Conservation (phyloP, 2,329 filamentous ascomycete species). For the Botrytis medusae region DNA sequence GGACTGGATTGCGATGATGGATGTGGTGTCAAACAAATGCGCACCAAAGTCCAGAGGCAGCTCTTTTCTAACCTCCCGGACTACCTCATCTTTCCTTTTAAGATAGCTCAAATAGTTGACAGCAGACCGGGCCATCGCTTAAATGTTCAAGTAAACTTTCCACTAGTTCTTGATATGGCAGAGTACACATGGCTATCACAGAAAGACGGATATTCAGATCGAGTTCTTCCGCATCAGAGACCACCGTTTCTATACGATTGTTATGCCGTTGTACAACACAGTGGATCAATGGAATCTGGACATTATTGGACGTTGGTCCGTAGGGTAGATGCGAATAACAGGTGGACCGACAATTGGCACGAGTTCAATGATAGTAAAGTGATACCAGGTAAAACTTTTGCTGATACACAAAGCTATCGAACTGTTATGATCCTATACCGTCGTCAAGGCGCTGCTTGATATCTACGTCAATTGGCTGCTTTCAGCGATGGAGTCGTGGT, state of each 20-base stretch:
- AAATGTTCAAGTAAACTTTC: slow-evolving; percentile 5
- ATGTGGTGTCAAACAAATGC: neutral
- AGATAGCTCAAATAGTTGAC: neutral
- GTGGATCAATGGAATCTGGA: neutral
- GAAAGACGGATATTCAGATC: slow-evolving; percentile 3
- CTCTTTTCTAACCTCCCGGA: slow-evolving; percentile 10
- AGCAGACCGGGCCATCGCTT: too few species aligned
- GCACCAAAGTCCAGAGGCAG: neutral
- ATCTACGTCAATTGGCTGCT: neutral
- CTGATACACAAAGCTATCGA: slow-evolving; percentile 6
- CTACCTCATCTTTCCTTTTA: slow-evolving; percentile 12
- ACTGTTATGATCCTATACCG: slow-evolving; percentile 11
- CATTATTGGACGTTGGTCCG: slow-evolving; percentile 20
- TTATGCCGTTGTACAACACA: slow-evolving; percentile 12
- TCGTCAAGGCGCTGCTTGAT: slow-evolving; percentile 7
- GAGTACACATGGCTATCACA: slow-evolving; percentile 18
- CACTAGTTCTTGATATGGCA: slow-evolving; percentile 14
- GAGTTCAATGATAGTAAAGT: slow-evolving; percentile 17
- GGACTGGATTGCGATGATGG: neutral
- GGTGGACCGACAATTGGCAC: slow-evolving; percentile 18
- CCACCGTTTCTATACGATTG: slow-evolving; percentile 21
- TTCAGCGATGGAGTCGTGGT: neutral
- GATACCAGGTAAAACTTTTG: neutral
- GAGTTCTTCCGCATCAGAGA: slow-evolving; percentile 10
- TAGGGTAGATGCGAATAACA: slow-evolving; percentile 12